Evolutionary conservation across 1,139 yeast species (phyloP), one percentile per base, ranked within the genome.

Genomic region (Diutina rugosa): DNA sequence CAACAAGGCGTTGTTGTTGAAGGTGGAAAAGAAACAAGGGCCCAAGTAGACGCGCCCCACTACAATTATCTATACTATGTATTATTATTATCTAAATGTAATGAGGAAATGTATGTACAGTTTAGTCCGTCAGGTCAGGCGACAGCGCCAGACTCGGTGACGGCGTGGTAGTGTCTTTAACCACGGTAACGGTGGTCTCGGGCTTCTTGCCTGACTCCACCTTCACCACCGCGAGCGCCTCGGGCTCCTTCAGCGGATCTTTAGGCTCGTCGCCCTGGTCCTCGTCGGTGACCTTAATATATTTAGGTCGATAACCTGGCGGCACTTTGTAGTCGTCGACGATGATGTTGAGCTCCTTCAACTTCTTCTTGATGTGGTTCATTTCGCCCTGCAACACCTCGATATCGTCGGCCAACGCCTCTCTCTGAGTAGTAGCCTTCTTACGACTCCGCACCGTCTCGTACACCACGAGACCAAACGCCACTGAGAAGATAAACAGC

Each of bases 1-100:
- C 71, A 91, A 90, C 78, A 90, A 90, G 77, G 97, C 96, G 58
- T 81, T 90, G 67, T 78, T 91, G 71, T 82, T 90, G 74, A 91
- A 91, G 80, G 97, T 89, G 58, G 97, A 90, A 74, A 84, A 87
- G 79, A 85, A 85, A 75, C 86, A 86, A 76, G 63, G 62, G 57
- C 74, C 72, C 66, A 76, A 77, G 64, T 70, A 68, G 59, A 46
- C 35, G 41, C 46, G 41, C 30, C 16, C 51, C 44, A 32, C 46
- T 51, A 49, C 57, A 53, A 49, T 52, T 59, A 59, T 58, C 56
- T 59, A 56, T 57, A 58, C 56, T 58, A 56, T 57, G 55, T 59
- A 49, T 57, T 60, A 61, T 60, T 60, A 58, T 55, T 58, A 59
- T 56, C 47, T 46, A 55, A n/a, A 51, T 51, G 46, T 54, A 30